Conservation (phyloP, 2,329 filamentous ascomycete genomes). For the Hymenoscyphus occultus region DNA sequence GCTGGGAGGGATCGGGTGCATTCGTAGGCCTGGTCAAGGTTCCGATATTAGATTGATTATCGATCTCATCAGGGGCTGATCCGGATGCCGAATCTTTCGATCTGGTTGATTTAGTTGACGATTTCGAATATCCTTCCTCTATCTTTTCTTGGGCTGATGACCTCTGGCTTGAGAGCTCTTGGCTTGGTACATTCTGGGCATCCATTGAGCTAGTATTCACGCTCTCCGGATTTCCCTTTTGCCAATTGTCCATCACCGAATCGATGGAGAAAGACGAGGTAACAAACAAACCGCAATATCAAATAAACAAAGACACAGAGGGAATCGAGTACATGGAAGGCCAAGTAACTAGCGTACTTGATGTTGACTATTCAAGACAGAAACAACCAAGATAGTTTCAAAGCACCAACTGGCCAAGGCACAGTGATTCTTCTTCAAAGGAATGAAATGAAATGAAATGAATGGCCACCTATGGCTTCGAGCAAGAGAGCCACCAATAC, state of each 20-base stretch:
- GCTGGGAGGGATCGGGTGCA: background rate
- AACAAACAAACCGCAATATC: background rate
- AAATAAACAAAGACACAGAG: background rate
- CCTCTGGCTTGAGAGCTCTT: background rate
- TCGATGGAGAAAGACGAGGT: background rate
- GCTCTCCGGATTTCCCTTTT: background rate
- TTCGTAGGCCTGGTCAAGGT: no score
- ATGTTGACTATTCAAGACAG: background rate
- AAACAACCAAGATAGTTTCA: background rate
- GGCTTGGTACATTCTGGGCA: no score
- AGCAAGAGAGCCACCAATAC: background rate
- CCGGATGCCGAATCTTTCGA: background rate
- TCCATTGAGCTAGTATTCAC: background rate
- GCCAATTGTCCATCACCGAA: background rate
- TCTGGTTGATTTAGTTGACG: background rate
- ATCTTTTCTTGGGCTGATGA: background rate
- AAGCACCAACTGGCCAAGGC: background rate
- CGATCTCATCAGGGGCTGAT: background rate
- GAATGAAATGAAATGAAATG: background rate
- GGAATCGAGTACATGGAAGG: background rate
- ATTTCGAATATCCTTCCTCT: background rate
- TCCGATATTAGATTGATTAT: no score
- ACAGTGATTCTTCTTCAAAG: background rate
- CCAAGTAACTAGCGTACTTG: background rate
- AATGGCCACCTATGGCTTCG: background rate